Base-by-base conservation (phyloP, 768 basidiomycete genomes). In the Calvatia gigantea region DNA sequence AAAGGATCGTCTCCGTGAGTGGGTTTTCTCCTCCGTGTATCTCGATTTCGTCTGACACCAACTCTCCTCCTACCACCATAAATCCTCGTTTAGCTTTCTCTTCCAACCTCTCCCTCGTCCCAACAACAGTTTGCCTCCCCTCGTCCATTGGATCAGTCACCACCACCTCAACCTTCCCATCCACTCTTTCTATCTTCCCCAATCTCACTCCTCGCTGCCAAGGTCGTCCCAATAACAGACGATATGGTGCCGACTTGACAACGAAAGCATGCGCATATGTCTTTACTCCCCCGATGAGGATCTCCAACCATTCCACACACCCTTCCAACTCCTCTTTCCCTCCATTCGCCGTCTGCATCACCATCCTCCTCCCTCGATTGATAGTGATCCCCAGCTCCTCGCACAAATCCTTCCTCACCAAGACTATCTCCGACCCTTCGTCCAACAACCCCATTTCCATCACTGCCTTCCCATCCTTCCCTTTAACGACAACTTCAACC, bases 181-280 rank as follows among this genome's bases (percentile, higher is more conserved):
- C 35, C 2, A 23, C 50, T 1, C 37, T 46, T 35, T 65, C 54
- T 0, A 55, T 33, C 39, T 63, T 65, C 1, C 29, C 6, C 0
- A 69, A 28, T 0, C 8, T n/a, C 1, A 67, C 61, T 1, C 60
- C 39, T 1, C 15, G 27, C 17, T 69, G 64, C 66, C 65, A 68
- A 11, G 64, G 62, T 0, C 51, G 15, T 3, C 62, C 61, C 12
- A 67, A 48, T 0, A 69, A 52, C 0, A 69, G 33, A 0, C 28
- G 27, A 28, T 59, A 69, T 0, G 63, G 66, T 1, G 60, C 61
- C 8, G 58, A 33, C 0, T 59, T 58, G 0, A 66, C 54, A 1
- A 67, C 54, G n/a, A 60, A 67, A 6, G 62, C 64, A 46, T 67
- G 66, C 0, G 60, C 64, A 58, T 61, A 67, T 0, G 62, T 63